Evolutionary conservation across 345 rosid genomes (phyloP).

Genomic region (Ceriops zippeliana): DNA sequence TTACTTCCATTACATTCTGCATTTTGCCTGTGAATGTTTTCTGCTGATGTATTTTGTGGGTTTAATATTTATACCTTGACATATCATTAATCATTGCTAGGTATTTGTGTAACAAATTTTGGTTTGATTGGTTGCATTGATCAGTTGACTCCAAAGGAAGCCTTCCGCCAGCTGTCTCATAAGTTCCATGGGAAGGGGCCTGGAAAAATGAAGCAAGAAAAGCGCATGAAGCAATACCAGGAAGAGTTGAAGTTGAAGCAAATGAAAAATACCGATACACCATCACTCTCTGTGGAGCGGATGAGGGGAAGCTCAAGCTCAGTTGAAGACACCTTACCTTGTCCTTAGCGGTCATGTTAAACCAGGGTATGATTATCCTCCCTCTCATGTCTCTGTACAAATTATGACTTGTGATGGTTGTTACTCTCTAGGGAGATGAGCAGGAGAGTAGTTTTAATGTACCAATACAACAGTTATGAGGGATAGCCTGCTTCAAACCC

Average conservation of each 20-base stretch:
- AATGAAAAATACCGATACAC: slow-evolving; percentile 98
- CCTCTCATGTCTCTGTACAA: slow-evolving; percentile 1
- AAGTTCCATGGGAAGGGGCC: slow-evolving; percentile 98
- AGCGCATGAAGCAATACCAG: slow-evolving; percentile 80
- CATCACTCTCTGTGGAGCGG: slow-evolving; percentile 81
- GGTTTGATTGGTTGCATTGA: slow-evolving; percentile 8
- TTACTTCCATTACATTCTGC: not conserved
- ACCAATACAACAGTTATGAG: no score
- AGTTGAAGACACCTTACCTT: slow-evolving; percentile 80
- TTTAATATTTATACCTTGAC: not conserved
- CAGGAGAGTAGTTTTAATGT: not conserved
- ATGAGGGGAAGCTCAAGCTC: slow-evolving; percentile 97
- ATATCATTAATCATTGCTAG: not conserved
- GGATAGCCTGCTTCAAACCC: no score
- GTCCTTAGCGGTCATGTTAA: slow-evolving; percentile 96
- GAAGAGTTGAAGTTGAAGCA: slow-evolving; percentile 94
- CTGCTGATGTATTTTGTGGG: not conserved
- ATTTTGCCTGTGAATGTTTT: not conserved
- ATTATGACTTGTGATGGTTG: slow-evolving; percentile 7
- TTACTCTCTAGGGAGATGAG: not conserved
- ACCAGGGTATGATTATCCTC: slow-evolving; percentile 61
- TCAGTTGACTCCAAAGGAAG: slow-evolving; percentile 94
- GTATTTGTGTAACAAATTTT: not conserved
- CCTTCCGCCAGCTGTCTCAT: slow-evolving; percentile 78
- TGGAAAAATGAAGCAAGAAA: slow-evolving; percentile 98